Evolutionary conservation across 805 yeast species (phyloP), one percentile per base, ranked within the genome.

Genomic region (Kluyveromyces nonfermentans): DNA sequence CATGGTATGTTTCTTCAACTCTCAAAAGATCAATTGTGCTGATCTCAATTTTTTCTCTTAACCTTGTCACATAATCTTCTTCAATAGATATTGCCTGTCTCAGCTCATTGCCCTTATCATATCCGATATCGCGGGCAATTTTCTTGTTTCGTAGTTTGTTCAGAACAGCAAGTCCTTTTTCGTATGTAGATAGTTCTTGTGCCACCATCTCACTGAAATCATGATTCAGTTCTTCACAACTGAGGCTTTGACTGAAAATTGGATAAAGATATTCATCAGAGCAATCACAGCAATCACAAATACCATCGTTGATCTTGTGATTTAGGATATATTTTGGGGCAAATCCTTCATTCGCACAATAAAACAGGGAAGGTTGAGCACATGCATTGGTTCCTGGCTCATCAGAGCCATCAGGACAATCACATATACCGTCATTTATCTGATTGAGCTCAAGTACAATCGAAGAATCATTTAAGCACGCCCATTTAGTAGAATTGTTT

Each of bases 221-320:
- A 7, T 52, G 44, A 31, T 59, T 51, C 36, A 69, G 50, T 31
- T 55, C 56, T 16, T 21, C n/a, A 31, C 49, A 46, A 47, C 50
- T 14, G 12, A 17, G 12, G 15, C 17, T 18, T 4, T 30, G n/a
- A 54, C 34, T 42, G n/a, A 34, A 37, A 19, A 41, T 1, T 69
- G 70, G 4, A 41, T 65, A 14, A 14, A 17, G 10, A 9, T 30
- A 60, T 60, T 93, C 98, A 63, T 93, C 98, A 1, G 87, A 74
- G 7, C 98, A 97, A 64, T 93, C 98, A 64, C 98, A 93, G 63
- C 98, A 93, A 59, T 93, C 98, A 66, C 98, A 93, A 2, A 82
- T 79, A 0, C 97, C 97, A 63, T 93, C 98, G 54, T 82, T 78
- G 15, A 93, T 84, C 46, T 79, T 73, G 53, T 69, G 76, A 7